phyloP scores from a whole-genome alignment of 352 stramenopile species.

The Phytophthora tentaculata region DNA sequence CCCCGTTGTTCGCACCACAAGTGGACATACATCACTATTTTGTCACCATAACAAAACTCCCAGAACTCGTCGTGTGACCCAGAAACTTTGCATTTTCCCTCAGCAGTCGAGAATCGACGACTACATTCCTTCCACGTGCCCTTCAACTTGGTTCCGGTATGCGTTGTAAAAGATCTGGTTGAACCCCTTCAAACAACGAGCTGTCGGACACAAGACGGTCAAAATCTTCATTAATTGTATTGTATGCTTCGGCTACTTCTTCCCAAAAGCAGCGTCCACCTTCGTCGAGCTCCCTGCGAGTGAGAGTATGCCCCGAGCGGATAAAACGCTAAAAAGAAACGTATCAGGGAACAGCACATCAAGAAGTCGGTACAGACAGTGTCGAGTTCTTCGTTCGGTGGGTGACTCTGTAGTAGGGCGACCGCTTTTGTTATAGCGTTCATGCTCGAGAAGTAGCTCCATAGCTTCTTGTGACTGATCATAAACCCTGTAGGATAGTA shows the following conservation, averaged over 20 bases:
- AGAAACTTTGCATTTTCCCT: background rate
- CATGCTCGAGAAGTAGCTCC: conserved; percentile 1
- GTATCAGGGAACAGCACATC: conserved; percentile 3
- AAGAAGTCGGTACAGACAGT: conserved; percentile 4
- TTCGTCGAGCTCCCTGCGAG: background rate
- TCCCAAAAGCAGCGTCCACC: background rate
- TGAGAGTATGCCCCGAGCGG: background rate
- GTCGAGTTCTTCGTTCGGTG: background rate
- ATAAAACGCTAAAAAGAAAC: conserved; percentile 11
- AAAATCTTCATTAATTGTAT: background rate
- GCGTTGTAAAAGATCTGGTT: background rate
- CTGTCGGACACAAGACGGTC: background rate
- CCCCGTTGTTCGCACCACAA: background rate
- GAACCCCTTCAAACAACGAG: background rate
- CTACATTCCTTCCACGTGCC: background rate
- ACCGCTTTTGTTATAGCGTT: background rate
- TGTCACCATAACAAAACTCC: background rate
- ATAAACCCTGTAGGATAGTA: background rate
- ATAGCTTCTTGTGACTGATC: conserved; percentile 6
- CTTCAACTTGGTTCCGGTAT: background rate
- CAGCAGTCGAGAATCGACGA: no score
- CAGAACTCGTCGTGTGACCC: background rate
- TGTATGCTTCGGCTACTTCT: background rate
- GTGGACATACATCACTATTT: background rate
- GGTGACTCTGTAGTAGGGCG: no score